A percentile compares a stretch with the other conserved stretches of the same genome.
phyloP scores from a whole-genome alignment of 768 basidiomycete species.

The Amylocystis lapponica region DNA sequence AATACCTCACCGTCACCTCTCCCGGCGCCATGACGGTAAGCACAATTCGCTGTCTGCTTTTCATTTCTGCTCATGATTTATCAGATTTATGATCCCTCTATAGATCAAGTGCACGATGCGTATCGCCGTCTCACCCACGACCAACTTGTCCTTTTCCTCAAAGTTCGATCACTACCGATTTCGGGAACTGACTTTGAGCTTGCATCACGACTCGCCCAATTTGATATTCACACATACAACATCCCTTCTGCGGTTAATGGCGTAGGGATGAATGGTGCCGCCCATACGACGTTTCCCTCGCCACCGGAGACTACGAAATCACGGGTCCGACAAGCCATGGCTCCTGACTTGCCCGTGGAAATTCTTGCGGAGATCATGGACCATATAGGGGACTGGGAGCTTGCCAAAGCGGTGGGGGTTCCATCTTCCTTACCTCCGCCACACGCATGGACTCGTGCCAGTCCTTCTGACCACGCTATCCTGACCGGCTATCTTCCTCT shows the following conservation, averaged over 20 bases:
- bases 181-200: slow-evolving; percentile 59
- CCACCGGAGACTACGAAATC: slow-evolving; percentile 20
- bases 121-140: slow-evolving; percentile 62
- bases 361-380: slow-evolving; percentile 74
- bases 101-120: slow-evolving; percentile 53
- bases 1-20: slow-evolving; percentile 1
- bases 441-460: slow-evolving; percentile 66
- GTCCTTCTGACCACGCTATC: slow-evolving; percentile 65
- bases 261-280: slow-evolving; percentile 5
- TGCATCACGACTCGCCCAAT: slow-evolving; percentile 64
- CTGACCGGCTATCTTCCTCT: slow-evolving; percentile 55
- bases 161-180: slow-evolving; percentile 63
- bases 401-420: slow-evolving; percentile 69
- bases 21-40: slow-evolving; percentile 16
- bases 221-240: slow-evolving; percentile 71
- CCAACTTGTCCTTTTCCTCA: slow-evolving; percentile 72
- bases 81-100: slow-evolving; percentile 17
- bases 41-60: neutral
- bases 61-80: slow-evolving; percentile 3
- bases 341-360: slow-evolving; percentile 68
- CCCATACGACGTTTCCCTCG: slow-evolving; percentile 2
- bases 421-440: slow-evolving; percentile 65
- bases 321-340: slow-evolving; percentile 24
- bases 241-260: slow-evolving; percentile 35
- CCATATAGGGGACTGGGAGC: slow-evolving; percentile 79